Evolutionary conservation across 192 early-diverging fungal genomes (phyloP), one percentile per base, ranked within the genome.

Genomic region (Chytriomyces hyalinus): DNA sequence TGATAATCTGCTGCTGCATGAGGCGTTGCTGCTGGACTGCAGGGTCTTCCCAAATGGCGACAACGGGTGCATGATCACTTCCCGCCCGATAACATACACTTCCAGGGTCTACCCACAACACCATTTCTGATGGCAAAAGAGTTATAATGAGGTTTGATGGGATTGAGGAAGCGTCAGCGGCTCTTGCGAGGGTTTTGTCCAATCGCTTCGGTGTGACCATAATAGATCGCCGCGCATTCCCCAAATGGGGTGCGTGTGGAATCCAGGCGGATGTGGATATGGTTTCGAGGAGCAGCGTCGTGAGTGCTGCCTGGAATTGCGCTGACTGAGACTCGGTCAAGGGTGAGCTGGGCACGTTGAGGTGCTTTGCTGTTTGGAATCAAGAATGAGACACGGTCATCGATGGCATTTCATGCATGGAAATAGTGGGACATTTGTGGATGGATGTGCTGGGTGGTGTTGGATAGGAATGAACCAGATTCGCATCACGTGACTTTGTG

Each of bases 71-170:
- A 75, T 75, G 73, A 36, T 75, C 73, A 10, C 46, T 50, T 51
- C 73, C 73, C 10, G 45, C 22, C 10, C 73, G 61, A 48, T 75
- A 75, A 50, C 9, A 45, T 17, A 75, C 73, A 44, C 51, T 17
- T 8, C 73, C 73, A 6, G 73, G 73, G 61, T 75, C 73, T 28
- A 75, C 53, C 73, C 73, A 75, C 8, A 75, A 48, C 17, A 53
- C 73, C 15, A 75, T 43, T 4, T 75, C 73, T 1, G 24, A 26
- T 44, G 73, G 73, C 47, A 75, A 49, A 8, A 62, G 13, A 17
- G 43, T 15, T 2, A n/a, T 22, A 6, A 75, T 51, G 51, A 75
- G 61, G 48, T 26, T 8, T 7, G 63, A 20, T 17, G 73, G 64
- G 61, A 75, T 65, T 24, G 73, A 75, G 63, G 20, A 26, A 7